These are phyloP conservation scores for Apiospora saccharicola DNA, from an alignment of 2,329 filamentous ascomycete genomes.

Conservation along the genomic window DNA sequence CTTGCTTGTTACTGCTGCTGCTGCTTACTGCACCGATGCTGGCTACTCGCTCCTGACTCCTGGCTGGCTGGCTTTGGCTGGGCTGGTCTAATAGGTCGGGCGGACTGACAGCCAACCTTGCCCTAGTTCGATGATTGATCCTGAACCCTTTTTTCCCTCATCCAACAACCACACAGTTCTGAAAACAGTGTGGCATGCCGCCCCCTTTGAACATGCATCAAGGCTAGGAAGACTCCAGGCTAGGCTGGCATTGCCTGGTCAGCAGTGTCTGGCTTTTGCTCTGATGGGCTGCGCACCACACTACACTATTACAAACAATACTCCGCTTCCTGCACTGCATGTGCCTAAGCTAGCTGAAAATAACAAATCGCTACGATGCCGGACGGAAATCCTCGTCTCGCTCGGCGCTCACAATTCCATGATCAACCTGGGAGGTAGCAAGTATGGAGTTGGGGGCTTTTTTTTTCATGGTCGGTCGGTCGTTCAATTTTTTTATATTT, in stretches of 20 bases:
- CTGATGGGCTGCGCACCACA: background rate
- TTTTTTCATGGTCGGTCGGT: background rate
- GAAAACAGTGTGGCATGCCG: conserved; percentile 20
- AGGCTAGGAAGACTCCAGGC: conserved; percentile 7
- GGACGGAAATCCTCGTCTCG: background rate
- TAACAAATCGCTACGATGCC: conserved; percentile 19
- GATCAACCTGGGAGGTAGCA: background rate
- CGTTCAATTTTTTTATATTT: background rate
- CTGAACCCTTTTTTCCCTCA: conserved; percentile 12
- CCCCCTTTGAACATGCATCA: conserved; percentile 18
- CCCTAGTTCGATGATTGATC: conserved; percentile 17
- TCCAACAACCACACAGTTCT: conserved; percentile 14
- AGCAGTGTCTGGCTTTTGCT: conserved; percentile 21
- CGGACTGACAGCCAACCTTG: conserved; percentile 10
- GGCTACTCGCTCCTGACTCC: background rate
- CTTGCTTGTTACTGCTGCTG: background rate
- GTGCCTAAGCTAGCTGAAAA: conserved; percentile 20
- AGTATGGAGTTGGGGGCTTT: background rate
- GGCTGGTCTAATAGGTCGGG: conserved; percentile 9
- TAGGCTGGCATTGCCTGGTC: conserved; percentile 20
- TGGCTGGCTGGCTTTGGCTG: background rate
- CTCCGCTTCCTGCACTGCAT: conserved; percentile 20
- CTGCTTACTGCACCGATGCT: background rate
- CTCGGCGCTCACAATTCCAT: conserved; percentile 17
- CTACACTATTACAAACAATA: conserved; percentile 1